Evolutionary conservation across 768 basidiomycete genomes (phyloP).

Genomic region (Sarcodon sp.): DNA sequence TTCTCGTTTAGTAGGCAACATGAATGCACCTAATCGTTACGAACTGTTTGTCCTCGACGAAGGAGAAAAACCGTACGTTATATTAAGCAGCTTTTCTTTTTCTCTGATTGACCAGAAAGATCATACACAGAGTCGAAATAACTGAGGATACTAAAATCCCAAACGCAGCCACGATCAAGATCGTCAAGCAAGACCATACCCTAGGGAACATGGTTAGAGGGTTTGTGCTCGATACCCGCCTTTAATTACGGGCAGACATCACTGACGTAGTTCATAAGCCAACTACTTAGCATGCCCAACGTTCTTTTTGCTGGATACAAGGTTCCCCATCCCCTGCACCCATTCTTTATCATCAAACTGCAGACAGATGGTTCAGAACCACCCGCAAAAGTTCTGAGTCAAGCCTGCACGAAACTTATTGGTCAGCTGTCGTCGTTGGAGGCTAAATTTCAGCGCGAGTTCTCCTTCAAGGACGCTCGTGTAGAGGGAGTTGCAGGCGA

Average conservation of each 20-base stretch:
- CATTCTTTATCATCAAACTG: constrained; percentile 88
- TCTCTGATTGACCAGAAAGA: constrained; percentile 5
- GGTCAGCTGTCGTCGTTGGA: constrained; percentile 45
- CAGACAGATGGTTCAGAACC: constrained; percentile 87
- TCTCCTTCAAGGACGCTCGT: constrained; percentile 66
- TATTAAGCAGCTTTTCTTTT: constrained; percentile 1
- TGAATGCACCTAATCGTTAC: constrained; percentile 93
- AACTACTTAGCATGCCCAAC: constrained; percentile 78
- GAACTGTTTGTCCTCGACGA: constrained; percentile 89
- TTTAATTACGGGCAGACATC: background rate
- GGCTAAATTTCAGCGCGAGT: constrained; percentile 72
- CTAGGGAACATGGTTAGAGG: constrained; percentile 93
- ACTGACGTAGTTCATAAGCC: constrained; percentile 30
- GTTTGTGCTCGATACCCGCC: constrained; percentile 32
- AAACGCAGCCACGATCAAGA: constrained; percentile 89
- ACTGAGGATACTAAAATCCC: constrained; percentile 96
- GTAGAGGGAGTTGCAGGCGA: constrained; percentile 17
- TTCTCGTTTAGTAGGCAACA: constrained; percentile 13
- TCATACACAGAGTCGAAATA: constrained; percentile 59
- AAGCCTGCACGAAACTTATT: constrained; percentile 76
- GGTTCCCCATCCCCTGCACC: constrained; percentile 92
- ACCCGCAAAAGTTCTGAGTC: constrained; percentile 71
- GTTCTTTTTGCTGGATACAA: constrained; percentile 97
- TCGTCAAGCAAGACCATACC: constrained; percentile 96
- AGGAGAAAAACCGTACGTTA: constrained; percentile 83